A percentile compares a stretch with the other conserved stretches of the same genome.
Evolutionary conservation across 306 rosid species (phyloP).

Genomic region (Pterocarpus macrocarpus): DNA sequence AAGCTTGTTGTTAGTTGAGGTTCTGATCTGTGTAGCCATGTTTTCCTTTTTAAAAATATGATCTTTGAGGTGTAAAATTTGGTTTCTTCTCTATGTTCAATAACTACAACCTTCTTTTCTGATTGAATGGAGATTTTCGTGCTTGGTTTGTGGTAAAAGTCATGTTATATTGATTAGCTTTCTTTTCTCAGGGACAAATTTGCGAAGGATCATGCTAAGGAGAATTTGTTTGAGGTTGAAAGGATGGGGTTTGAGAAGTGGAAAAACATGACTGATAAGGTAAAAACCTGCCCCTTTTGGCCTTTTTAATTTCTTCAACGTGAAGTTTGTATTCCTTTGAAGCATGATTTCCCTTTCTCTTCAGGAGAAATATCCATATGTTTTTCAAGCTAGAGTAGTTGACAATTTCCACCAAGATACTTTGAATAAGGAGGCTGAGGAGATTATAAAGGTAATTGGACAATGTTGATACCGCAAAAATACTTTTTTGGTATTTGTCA

Average conservation of each 20-base stretch:
- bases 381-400: constrained; percentile 48
- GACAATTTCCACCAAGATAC: constrained; percentile 46
- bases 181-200: constrained; percentile 58
- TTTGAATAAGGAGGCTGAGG: constrained; percentile 52
- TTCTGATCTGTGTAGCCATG: background rate
- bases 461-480: background rate
- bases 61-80: background rate
- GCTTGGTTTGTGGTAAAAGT: constrained; percentile 27
- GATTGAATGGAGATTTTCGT: constrained; percentile 12
- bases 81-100: background rate
- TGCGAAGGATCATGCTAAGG: constrained; percentile 24
- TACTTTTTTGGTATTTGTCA: background rate
- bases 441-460: constrained; percentile 54
- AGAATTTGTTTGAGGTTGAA: constrained; percentile 49
- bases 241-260: constrained; percentile 64
- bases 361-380: constrained; percentile 65
- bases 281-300: constrained; percentile 34
- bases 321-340: constrained; percentile 7
- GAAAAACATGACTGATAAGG: constrained; percentile 64
- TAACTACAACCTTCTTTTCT: background rate
- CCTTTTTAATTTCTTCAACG: background rate
- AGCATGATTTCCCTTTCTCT: constrained; percentile 23
- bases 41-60: constrained; percentile 20
- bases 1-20: constrained; percentile 26
- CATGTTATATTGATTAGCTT: background rate